Evolutionary conservation across 2,329 filamentous ascomycete genomes (phyloP), one percentile per base, ranked within the genome.

Genomic region (Plenodomus lindquistii): DNA sequence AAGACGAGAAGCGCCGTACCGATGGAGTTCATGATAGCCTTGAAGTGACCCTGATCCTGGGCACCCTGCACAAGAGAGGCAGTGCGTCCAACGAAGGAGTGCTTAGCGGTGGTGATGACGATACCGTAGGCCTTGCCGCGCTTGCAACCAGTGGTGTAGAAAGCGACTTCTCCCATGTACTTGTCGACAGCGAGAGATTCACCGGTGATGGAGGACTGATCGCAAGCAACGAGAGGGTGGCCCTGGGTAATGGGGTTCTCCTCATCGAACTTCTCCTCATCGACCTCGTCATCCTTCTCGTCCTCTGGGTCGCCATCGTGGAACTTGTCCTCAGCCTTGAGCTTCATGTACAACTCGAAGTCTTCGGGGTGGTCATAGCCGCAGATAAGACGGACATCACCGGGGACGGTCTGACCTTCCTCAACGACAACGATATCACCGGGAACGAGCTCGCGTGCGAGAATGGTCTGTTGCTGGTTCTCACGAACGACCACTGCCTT

Each of bases 131-230:
- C 84, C 77, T 89, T 89, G 67, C 87, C 87, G 70, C 87, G 86
- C 82, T 90, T 91, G 80, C 87, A 90, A 64, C 87, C 87, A 56
- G 87, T 90, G 54, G 87, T 90, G 79, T 90, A 90, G 81, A 88
- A 90, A 69, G 86, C 80, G 54, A 81, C 77, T 66, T 90, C 87
- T 54, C 86, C 85, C 83, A 91, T 88, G 77, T 87, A 88, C 76
- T 88, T 88, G 75, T 88, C 85, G 55, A 90, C 87, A 59, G 87
- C 87, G 59, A 90, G 84, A 52, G 87, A 91, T 74, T 90, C 87
- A 76, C 87, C 87, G 62, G 87, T 90, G 74, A 91, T 90, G 74
- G 87, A 87, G 69, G 87, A 89, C 77, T 90, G 87, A 78, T 91
- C 87, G 63, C 84, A 83, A 57, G 87, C 87, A 66, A 89, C 77